Percentiles rank a stretch among this genome's conserved stretches.
phyloP scores from a whole-genome alignment of 176 grass and related monocot genomes.

The Luzula sylvatica region DNA sequence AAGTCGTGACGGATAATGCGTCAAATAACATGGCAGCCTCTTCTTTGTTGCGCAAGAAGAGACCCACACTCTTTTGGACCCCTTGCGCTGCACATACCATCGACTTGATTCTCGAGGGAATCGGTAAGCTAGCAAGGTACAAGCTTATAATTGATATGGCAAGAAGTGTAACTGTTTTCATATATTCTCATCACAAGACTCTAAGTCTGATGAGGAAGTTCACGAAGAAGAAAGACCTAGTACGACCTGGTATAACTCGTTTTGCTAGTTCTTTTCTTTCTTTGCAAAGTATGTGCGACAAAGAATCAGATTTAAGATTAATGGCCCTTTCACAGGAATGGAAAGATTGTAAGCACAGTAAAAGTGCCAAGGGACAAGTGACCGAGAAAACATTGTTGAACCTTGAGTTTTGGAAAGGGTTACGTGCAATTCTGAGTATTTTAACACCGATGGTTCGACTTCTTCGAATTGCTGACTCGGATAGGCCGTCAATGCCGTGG shows the following conservation, averaged over 20 bases:
- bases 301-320: neutral
- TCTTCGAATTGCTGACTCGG: no score
- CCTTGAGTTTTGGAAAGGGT: neutral
- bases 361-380: neutral
- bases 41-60: neutral
- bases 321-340: neutral
- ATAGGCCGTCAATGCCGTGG: no score
- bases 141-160: conserved; percentile 7
- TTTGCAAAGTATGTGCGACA: neutral
- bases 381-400: neutral
- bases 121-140: neutral
- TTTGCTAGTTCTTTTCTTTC: no score
- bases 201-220: conserved; percentile 7
- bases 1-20: neutral
- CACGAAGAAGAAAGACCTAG: conserved; percentile 8
- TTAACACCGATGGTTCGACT: neutral
- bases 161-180: conserved; percentile 1
- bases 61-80: conserved; percentile 10
- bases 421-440: neutral
- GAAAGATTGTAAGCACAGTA: neutral
- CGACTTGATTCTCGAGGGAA: conserved; percentile 6
- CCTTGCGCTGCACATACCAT: conserved; percentile 12
- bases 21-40: neutral
- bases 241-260: neutral
- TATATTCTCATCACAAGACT: conserved; percentile 12